These are phyloP conservation scores for Alternaria brassicicola DNA, from an alignment of 2,329 filamentous ascomycete genomes.

Conservation along the genomic window DNA sequence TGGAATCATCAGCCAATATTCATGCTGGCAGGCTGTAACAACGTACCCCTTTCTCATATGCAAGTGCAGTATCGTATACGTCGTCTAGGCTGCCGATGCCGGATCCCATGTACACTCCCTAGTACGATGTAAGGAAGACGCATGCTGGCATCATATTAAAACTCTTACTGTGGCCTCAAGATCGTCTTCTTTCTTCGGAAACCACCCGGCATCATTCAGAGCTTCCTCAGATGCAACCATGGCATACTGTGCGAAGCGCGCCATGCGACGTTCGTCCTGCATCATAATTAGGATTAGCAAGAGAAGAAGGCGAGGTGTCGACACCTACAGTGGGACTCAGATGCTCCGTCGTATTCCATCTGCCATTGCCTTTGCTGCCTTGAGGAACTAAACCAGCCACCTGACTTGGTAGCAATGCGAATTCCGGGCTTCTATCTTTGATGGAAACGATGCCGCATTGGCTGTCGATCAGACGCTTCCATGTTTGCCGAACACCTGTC, in stretches of 20 bases:
- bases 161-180: constrained; percentile 69
- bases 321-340: constrained; percentile 43
- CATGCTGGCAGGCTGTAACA: no score
- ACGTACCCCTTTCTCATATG: constrained; percentile 74
- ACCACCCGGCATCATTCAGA: constrained; percentile 80
- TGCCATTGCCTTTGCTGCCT: constrained; percentile 52
- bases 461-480: constrained; percentile 79
- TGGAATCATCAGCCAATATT: constrained; percentile 46
- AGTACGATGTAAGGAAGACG: constrained; percentile 9
- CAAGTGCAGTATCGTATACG: constrained; percentile 81
- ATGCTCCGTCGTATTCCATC: constrained; percentile 57
- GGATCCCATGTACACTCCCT: constrained; percentile 90
- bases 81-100: constrained; percentile 95
- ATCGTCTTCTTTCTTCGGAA: constrained; percentile 64
- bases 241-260: constrained; percentile 90
- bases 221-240: constrained; percentile 87
- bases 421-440: constrained; percentile 65
- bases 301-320: background rate
- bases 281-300: constrained; percentile 43
- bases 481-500: constrained; percentile 72
- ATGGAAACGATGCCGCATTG: constrained; percentile 82
- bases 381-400: constrained; percentile 82
- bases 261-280: constrained; percentile 77
- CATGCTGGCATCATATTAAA: background rate
- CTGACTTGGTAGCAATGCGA: constrained; percentile 78